These are phyloP conservation scores for Lachancea waltii DNA, from an alignment of 805 yeast species.

Conservation along the genomic window DNA sequence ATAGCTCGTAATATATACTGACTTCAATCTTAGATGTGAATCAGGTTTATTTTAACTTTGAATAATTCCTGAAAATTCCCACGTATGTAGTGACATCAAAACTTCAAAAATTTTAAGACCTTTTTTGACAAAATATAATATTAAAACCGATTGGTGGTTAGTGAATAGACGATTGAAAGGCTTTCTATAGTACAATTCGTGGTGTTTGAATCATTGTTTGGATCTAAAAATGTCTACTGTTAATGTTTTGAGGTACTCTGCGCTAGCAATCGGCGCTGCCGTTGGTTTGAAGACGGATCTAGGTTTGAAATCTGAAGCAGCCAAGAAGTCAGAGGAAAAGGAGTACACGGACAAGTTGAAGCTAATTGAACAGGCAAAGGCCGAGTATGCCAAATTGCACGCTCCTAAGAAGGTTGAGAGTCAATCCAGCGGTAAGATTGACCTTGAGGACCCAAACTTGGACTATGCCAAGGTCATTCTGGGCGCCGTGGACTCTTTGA, in stretches of 20 bases:
- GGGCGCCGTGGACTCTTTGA: slow-evolving; percentile 53
- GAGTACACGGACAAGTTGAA: slow-evolving; percentile 61
- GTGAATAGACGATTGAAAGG: too few relatives aligned
- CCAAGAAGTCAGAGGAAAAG: slow-evolving; percentile 48
- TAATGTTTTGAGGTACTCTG: slow-evolving; percentile 83
- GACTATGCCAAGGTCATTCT: slow-evolving; percentile 71
- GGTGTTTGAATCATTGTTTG: too few relatives aligned
- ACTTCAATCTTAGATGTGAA: too few relatives aligned
- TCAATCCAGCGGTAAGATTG: slow-evolving; percentile 41
- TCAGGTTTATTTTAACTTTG: not conserved
- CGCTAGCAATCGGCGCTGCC: slow-evolving; percentile 79
- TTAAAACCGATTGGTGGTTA: too few relatives aligned
- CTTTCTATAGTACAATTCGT: too few relatives aligned
- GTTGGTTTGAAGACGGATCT: slow-evolving; percentile 86
- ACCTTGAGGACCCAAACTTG: slow-evolving; percentile 85
- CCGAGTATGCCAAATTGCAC: slow-evolving; percentile 69
- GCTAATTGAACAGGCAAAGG: slow-evolving; percentile 82
- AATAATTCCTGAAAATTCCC: not conserved
- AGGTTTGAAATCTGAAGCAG: slow-evolving; percentile 54
- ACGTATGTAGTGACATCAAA: not conserved
- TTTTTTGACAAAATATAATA: too few relatives aligned
- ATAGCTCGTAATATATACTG: too few relatives aligned
- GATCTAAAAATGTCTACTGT: slow-evolving; percentile 45
- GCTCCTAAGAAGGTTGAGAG: slow-evolving; percentile 36
- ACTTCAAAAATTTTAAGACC: not conserved